Evolutionary conservation across 192 early-diverging fungal genomes (phyloP).

Genomic region (Fimicolochytrium jonesii): DNA sequence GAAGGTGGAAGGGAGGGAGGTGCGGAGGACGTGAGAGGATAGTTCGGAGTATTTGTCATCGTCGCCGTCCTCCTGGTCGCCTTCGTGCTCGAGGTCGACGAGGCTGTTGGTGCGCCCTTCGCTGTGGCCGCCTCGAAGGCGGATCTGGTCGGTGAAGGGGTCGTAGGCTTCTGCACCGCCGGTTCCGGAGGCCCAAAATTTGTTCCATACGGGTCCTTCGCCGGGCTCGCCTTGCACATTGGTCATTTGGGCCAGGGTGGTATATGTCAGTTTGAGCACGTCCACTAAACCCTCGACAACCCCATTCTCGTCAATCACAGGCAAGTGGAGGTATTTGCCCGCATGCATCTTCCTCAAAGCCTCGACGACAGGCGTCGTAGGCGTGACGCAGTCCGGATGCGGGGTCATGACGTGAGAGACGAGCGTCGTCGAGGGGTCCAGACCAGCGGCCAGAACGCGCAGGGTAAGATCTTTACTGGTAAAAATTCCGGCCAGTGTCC

Average conservation of each 20-base stretch:
- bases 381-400: constrained; percentile 44
- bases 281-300: constrained; percentile 43
- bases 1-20: background rate
- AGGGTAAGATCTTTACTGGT: constrained; percentile 68
- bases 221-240: constrained; percentile 20
- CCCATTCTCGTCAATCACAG: constrained; percentile 37
- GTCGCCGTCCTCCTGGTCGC: background rate
- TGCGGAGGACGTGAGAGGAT: background rate
- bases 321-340: constrained; percentile 45
- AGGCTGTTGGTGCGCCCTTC: no score
- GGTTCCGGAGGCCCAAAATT: constrained; percentile 37
- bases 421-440: constrained; percentile 82
- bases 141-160: no score
- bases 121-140: no score
- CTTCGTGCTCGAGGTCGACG: background rate
- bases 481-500: constrained; percentile 83
- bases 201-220: constrained; percentile 45
- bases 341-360: constrained; percentile 49
- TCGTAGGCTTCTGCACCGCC: background rate
- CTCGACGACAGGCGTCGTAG: constrained; percentile 37
- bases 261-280: constrained; percentile 46
- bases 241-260: constrained; percentile 34
- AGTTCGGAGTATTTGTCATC: background rate
- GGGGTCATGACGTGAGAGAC: constrained; percentile 66
- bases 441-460: constrained; percentile 51